Evolutionary conservation across 352 stramenopile species (phyloP), one percentile per base, ranked within the genome.

Genomic region (Albugo laibachii): DNA sequence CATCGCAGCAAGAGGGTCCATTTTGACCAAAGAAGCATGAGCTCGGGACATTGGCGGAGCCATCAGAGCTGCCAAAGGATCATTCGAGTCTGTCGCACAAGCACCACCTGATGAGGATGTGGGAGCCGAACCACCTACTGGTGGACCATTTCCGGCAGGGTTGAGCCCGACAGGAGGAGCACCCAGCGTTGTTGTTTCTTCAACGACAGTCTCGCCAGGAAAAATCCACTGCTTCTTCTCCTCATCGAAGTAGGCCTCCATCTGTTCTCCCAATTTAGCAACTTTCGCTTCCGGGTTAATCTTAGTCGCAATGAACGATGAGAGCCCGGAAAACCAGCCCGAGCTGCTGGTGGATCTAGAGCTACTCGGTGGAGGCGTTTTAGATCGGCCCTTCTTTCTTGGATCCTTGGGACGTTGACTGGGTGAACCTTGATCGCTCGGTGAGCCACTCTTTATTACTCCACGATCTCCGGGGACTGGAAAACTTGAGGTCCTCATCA

Each of bases 151-250:
- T 21, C 49, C 61, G 38, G 62, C 64, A 27, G 70, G 65, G 36
- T 79, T 40, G 13, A 73, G 71, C 5, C 71, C 76, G 11, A 50
- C 88, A 1, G 79, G 80, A 11, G 80, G 80, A 0, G 77, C 74
- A 13, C 68, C 83, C 11, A 76, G 77, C 49, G 71, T 76, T 12
- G 57, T 21, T 4, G 62, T 53, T 50, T 87, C 75, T 16, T 85
- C 77, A 11, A 24, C 24, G 1, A 60, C 42, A n/a, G 66, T 59
- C 60, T 88, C 80, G 18, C 71, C 80, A 37, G 80, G 80, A 55
- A 92, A 91, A 5, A 92, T 64, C 80, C 80, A 92, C n/a, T 77
- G 65, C 56, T 92, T 86, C 38, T 71, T 66, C 24, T 83, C 58
- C 50, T 92, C 61, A 51, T 84, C 74, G 42, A 66, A 92, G 49